Evolutionary conservation across 2,329 filamentous ascomycete species (phyloP).

Genomic region (Colletotrichum sidae): DNA sequence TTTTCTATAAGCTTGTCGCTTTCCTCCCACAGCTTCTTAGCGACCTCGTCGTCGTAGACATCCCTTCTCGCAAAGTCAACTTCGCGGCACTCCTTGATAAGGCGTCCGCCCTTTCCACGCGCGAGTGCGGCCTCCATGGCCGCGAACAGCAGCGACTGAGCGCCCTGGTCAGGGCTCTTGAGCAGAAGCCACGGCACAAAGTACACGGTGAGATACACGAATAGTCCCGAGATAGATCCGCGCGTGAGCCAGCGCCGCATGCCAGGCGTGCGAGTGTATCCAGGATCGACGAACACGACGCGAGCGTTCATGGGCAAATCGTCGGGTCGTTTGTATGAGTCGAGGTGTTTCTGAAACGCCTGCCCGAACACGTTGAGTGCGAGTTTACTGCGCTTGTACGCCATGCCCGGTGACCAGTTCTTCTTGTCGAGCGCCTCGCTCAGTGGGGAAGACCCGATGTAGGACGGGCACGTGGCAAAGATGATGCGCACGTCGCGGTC

Average conservation of each 20-base stretch:
- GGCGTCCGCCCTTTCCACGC: constrained; percentile 68
- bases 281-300: constrained; percentile 89
- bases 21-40: constrained; percentile 89
- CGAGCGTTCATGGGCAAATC: constrained; percentile 83
- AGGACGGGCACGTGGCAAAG: constrained; percentile 87
- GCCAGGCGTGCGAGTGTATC: constrained; percentile 85
- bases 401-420: constrained; percentile 65
- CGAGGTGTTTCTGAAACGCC: constrained; percentile 92
- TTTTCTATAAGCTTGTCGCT: constrained; percentile 87
- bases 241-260: constrained; percentile 88
- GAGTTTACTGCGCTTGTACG: constrained; percentile 77
- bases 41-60: constrained; percentile 80
- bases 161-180: constrained; percentile 85
- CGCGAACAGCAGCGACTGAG: constrained; percentile 87
- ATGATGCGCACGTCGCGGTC: constrained; percentile 93
- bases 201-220: constrained; percentile 82
- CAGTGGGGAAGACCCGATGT: constrained; percentile 81
- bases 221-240: constrained; percentile 83
- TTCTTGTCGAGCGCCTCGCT: constrained; percentile 62
- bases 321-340: constrained; percentile 86
- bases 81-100: constrained; percentile 91
- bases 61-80: constrained; percentile 79
- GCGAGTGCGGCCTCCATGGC: constrained; percentile 83
- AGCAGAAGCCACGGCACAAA: constrained; percentile 87
- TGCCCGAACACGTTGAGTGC: constrained; percentile 90